Base-by-base conservation (phyloP, 2,329 filamentous ascomycete genomes). In the Trichoderma oligosporum region DNA sequence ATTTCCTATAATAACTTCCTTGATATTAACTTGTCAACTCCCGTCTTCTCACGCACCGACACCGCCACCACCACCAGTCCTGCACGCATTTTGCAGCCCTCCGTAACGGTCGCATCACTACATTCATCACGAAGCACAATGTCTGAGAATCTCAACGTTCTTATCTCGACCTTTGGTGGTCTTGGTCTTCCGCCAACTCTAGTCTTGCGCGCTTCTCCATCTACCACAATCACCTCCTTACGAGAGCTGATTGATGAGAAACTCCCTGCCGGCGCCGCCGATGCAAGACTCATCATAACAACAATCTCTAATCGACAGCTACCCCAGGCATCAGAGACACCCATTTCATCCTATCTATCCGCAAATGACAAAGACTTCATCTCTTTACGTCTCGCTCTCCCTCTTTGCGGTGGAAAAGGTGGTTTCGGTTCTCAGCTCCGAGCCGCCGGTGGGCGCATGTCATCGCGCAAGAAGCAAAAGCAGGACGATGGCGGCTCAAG, bases 371-470 rank as follows among this genome's bases (percentile, higher is more conserved):
- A 88, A 76, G 84, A 84, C 31, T 86, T 97, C 63, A 79, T 99
- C 14, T 87, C 91, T 0, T 81, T 99, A 4, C 89, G 91, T 54
- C 83, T 99, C 27, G 87, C 85, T 6, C 78, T 87, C 1, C 88
- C 88, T 5, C 76, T 97, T 36, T 89, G 87, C 65, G 94, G 95
- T 76, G 95, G 95, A 70, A 99, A 99, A 71, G 94, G 94, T 73
- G 94, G 94, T 67, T 99, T 99, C 70, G 94, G 94, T 54, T 97
- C 93, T 1, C 95, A 99, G 72, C 85, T 99, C 35, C 90, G 95
- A 68, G 94, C 95, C 0, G 94, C 94, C 3, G 94, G 95, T 69
- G 94, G 95, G 38, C 93, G 95, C 76, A 99, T 99, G 94, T 96
- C 91, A 2, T 93, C 89, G n/a, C 83, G 83, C 66, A 95, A 95